Percentiles rank a stretch among this genome's conserved stretches.
phyloP scores from a whole-genome alignment of 106 monocot species.

The Triglochin maritima region DNA sequence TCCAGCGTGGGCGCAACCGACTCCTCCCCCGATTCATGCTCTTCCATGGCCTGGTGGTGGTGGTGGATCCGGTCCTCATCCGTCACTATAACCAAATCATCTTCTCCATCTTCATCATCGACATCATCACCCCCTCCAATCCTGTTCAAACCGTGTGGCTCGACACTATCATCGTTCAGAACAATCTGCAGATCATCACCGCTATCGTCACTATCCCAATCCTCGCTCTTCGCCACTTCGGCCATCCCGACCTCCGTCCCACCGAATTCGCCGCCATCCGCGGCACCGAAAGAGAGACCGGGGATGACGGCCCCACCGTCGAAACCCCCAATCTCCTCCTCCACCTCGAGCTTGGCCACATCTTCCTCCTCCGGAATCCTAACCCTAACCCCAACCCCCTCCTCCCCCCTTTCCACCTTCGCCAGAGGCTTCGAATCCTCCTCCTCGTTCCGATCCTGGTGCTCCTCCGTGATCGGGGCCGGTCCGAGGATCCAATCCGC shows the following conservation, averaged over 20 bases:
- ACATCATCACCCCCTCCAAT: slow-evolving; percentile 26
- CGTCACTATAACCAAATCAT: slow-evolving; percentile 40
- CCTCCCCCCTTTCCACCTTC: slow-evolving; percentile 2
- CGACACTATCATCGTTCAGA: slow-evolving; percentile 44
- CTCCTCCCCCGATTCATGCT: slow-evolving; percentile 73
- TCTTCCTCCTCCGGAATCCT: slow-evolving; percentile 19
- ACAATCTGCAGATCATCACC: slow-evolving; percentile 94
- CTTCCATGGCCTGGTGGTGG: slow-evolving; percentile 34
- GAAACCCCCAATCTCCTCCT: slow-evolving; percentile 11
- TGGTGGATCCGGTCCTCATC: slow-evolving; percentile 35
- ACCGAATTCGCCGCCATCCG: neutral
- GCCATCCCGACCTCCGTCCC: slow-evolving; percentile 2
- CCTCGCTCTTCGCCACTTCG: slow-evolving; percentile 31
- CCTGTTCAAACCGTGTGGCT: slow-evolving; percentile 12
- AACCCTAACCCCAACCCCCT: slow-evolving; percentile 8
- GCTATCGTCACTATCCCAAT: slow-evolving; percentile 80
- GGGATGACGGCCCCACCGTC: slow-evolving; percentile 41
- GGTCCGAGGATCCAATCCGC: slow-evolving; percentile 58
- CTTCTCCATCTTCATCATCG: slow-evolving; percentile 65
- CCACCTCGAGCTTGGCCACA: slow-evolving; percentile 3
- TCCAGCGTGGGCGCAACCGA: slow-evolving; percentile 29
- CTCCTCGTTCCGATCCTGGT: slow-evolving; percentile 39
- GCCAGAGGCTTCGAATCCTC: slow-evolving; percentile 39
- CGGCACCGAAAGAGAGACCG: slow-evolving; percentile 29
- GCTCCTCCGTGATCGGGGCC: slow-evolving; percentile 22